Evolutionary conservation across 1,284 basidiomycete species (phyloP).

Genomic region (Apiotrichum siamense): DNA sequence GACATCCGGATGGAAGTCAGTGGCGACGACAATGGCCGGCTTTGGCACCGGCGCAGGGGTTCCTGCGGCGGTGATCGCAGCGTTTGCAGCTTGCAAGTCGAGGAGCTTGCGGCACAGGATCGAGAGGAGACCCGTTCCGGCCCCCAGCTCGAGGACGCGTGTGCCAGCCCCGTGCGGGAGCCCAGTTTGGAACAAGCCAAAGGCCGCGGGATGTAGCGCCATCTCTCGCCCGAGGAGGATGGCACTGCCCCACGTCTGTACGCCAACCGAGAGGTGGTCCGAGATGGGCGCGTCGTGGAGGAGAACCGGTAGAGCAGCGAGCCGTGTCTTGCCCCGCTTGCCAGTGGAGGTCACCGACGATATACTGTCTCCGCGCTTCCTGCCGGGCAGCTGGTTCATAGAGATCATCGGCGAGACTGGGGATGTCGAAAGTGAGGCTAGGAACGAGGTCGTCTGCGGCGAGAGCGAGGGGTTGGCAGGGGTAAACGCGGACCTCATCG

Average conservation of each 20-base stretch:
- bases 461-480: slow-evolving; percentile 27
- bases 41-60: slow-evolving; percentile 1
- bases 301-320: slow-evolving; percentile 47
- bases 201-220: slow-evolving; percentile 53
- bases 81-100: slow-evolving; percentile 38
- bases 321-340: slow-evolving; percentile 4
- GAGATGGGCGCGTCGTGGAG: slow-evolving; percentile 68
- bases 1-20: slow-evolving; percentile 71
- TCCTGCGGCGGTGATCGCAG: neutral
- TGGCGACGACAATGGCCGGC: slow-evolving; percentile 55
- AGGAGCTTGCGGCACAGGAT: slow-evolving; percentile 60
- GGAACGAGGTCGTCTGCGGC: slow-evolving; percentile 34
- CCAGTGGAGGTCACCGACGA: neutral
- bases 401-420: slow-evolving; percentile 24
- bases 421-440: slow-evolving; percentile 30
- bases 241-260: slow-evolving; percentile 85
- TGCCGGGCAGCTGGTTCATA: slow-evolving; percentile 4
- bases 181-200: slow-evolving; percentile 24
- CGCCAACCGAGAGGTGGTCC: slow-evolving; percentile 70
- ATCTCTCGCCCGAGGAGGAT: slow-evolving; percentile 75
- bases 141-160: slow-evolving; percentile 73
- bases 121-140: slow-evolving; percentile 75
- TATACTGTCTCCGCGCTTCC: neutral
- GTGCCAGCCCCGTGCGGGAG: slow-evolving; percentile 33
- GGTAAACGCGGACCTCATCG: slow-evolving; percentile 12